Percentiles rank a stretch among this genome's conserved stretches.
Conservation (phyloP, 257 asterid genomes). For the Hygrophila difformis region DNA sequence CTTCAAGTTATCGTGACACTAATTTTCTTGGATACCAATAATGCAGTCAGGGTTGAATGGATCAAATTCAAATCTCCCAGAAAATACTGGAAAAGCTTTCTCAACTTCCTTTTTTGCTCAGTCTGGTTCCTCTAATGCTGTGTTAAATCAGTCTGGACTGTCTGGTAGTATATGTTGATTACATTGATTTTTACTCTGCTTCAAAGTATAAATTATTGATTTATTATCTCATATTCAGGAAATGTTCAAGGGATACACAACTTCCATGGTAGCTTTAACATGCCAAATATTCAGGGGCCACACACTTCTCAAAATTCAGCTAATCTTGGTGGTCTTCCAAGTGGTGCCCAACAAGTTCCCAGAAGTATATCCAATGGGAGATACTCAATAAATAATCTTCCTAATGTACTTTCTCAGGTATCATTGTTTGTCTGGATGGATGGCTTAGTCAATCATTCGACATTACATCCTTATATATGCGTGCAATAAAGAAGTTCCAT, state of each 20-base stretch:
- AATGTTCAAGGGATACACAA: slow-evolving; percentile 68
- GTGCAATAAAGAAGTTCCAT: too few species aligned
- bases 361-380: slow-evolving; percentile 66
- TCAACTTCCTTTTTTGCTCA: slow-evolving; percentile 59
- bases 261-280: slow-evolving; percentile 58
- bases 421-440: not conserved
- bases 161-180: slow-evolving; percentile 21
- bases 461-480: slow-evolving; percentile 6
- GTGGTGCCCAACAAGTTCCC: slow-evolving; percentile 54
- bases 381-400: slow-evolving; percentile 54
- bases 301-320: slow-evolving; percentile 46
- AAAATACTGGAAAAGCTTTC: slow-evolving; percentile 52
- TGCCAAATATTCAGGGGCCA: slow-evolving; percentile 58
- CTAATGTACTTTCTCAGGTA: slow-evolving; percentile 75
- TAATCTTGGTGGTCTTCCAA: too few species aligned
- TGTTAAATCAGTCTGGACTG: slow-evolving; percentile 53
- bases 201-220: slow-evolving; percentile 7
- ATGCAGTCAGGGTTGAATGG: slow-evolving; percentile 29
- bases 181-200: slow-evolving; percentile 5
- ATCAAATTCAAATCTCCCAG: slow-evolving; percentile 67
- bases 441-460: not conserved
- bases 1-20: too few species aligned
- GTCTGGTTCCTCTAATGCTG: slow-evolving; percentile 63
- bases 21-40: too few species aligned
- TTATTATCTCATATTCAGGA: slow-evolving; percentile 25